Evolutionary conservation across 345 rosid genomes (phyloP).

Genomic region (Salix dunnii): DNA sequence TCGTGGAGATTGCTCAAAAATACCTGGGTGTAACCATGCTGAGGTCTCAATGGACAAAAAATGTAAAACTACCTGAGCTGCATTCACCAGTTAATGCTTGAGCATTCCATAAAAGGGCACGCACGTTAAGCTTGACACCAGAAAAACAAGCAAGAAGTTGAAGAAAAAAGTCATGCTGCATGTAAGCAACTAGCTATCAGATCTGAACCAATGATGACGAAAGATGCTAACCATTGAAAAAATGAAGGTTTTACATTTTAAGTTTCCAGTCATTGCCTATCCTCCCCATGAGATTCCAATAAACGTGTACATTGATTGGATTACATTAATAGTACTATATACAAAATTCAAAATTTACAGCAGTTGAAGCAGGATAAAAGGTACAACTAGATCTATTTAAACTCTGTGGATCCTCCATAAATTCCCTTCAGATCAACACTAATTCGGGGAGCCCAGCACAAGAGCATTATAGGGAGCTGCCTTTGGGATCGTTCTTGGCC

Average conservation of each 20-base stretch:
- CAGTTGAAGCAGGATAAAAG: background rate
- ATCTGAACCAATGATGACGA: background rate
- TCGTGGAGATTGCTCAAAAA: background rate
- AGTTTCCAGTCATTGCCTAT: background rate
- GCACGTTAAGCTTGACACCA: too few relatives aligned
- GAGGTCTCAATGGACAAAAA: too few relatives aligned
- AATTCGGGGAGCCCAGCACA: background rate
- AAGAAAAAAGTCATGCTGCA: too few relatives aligned
- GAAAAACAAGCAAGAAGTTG: too few relatives aligned
- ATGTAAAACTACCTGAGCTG: too few relatives aligned
- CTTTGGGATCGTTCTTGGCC: background rate
- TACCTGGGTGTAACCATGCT: background rate
- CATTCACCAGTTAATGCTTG: too few relatives aligned
- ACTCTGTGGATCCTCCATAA: background rate
- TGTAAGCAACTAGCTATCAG: background rate
- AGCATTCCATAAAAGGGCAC: too few relatives aligned
- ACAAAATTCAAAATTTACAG: slow-evolving; percentile 1
- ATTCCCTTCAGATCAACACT: background rate
- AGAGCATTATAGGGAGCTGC: background rate
- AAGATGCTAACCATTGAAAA: background rate
- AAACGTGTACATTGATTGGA: background rate
- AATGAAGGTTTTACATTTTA: background rate
- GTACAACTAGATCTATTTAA: background rate
- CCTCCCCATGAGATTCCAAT: background rate
- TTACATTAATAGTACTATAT: background rate